Percentiles rank a stretch among this genome's conserved stretches.
Evolutionary conservation across 148 eudicot genomes (phyloP).

Genomic region (Heliosperma pusillum): DNA sequence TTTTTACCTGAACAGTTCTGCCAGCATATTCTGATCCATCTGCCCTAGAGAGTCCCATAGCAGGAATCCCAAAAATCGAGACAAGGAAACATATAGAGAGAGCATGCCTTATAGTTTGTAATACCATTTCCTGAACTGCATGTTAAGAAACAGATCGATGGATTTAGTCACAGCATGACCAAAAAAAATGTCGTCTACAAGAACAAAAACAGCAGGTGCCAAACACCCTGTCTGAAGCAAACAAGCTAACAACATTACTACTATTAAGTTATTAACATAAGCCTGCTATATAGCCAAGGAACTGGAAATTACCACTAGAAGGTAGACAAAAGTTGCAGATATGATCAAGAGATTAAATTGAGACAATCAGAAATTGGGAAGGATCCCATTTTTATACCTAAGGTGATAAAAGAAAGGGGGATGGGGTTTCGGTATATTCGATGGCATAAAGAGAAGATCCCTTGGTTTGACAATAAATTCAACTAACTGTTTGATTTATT

Average conservation of each 20-base stretch:
- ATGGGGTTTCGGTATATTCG: not conserved
- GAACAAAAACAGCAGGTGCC: no score
- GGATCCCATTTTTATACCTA: not conserved
- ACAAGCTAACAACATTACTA: no score
- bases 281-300: no score
- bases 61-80: not conserved
- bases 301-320: no score
- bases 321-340: not conserved
- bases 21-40: slow-evolving; percentile 6
- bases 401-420: not conserved
- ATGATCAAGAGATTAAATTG: not conserved
- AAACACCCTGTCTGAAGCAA: no score
- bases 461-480: not conserved
- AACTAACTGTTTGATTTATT: not conserved
- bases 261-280: no score
- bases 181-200: no score
- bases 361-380: not conserved
- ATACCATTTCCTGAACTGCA: slow-evolving; percentile 12
- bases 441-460: not conserved
- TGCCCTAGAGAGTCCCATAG: not conserved
- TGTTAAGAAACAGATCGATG: not conserved
- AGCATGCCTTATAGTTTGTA: not conserved
- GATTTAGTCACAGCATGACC: no score
- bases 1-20: slow-evolving; percentile 17
- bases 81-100: not conserved